Evolutionary conservation across 129 eudicot species (phyloP), one percentile per base, ranked within the genome.

Genomic region (Ambrosia trifida): DNA sequence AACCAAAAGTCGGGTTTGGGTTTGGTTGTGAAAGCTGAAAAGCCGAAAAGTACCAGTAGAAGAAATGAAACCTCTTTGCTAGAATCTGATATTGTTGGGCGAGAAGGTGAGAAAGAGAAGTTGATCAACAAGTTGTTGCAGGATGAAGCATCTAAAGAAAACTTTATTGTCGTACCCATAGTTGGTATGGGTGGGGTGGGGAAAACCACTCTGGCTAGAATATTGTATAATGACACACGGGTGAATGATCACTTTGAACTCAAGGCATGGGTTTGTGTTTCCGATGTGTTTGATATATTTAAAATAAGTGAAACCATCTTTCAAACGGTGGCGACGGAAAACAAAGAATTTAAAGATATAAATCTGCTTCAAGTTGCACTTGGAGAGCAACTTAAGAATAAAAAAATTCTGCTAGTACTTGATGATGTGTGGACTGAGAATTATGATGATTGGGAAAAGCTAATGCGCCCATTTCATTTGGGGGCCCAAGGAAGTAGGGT

Each of bases 341-440:
- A 16, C 5, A 47, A 63, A 8, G 33, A 78, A n/a, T 69, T 65
- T 9, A 16, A 40, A 49, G 78, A 60, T 68, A n/a, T 82, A 14
- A 66, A 76, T 54, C 65, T n/a, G 60, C 80, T 80, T 51, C 87
- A 76, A 54, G 60, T 66, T 24, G 73, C 68, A 4, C 63, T 80
- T 4, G 28, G 35, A 44, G 58, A 65, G 19, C 57, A 40, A 31
- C 28, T 83, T 7, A 50, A 51, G 13, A 51, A 65, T 47, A 77
- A 75, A n/a, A 73, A 43, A 46, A 74, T 82, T 60, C 82, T 86
- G 7, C n/a, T 84, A 14, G 74, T 84, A 2, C 47, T 84, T 3
- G 85, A 84, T 36, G 83, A 84, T 70, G 73, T 84, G 8, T 86
- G 87, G 87, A 70, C 70, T 46, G 73, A 80, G 46, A 36, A 46